Evolutionary conservation across 176 grass and related monocot species (phyloP), one percentile per base, ranked within the genome.

Genomic region (Oryza punctata): DNA sequence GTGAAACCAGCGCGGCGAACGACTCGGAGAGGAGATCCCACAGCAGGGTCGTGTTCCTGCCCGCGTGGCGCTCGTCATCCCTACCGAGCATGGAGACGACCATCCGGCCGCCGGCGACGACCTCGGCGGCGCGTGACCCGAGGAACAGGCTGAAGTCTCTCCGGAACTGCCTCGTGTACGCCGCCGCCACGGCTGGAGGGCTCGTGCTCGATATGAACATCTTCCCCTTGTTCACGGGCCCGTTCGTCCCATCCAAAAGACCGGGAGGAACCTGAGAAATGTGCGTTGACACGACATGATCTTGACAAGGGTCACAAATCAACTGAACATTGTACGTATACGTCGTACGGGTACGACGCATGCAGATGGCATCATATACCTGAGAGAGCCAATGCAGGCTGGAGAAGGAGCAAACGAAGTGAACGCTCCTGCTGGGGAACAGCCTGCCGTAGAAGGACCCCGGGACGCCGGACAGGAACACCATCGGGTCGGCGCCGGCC

Each of bases 311-410:
- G 6, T 8, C 15, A 18, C 18, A 57, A 7, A 57, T 57, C 50
- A 57, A 57, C 1, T 1, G 16, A 21, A 19, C 50, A 21, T 5
- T 18, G 47, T 1, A 50, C 15, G 14, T 50, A 15, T 50, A 15
- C 46, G 2, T 16, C 11, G 32, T 50, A 18, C 47, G 47, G 6
- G 32, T 50, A 18, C 47, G 47, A 18, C 19, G 5, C 35, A n/a
- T n/a, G n/a, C n/a, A n/a, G n/a, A n/a, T n/a, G n/a, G 10, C 6
- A 57, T 7, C 18, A 63, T 59, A 94, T 59, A 94, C 94, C 90
- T 90, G 82, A 33, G 96, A 99, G 73, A 99, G 93, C 96, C 96
- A 99, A 87, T 99, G 93, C 80, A 99, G 67, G 50, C 96, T 99
- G 67, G 91, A 92, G 82, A 85, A 92, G 79, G 96, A 99, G 83